Evolutionary conservation across 139 green algal genomes (phyloP), one percentile per base, ranked within the genome.

Genomic region (Axilococcus clingmanii): DNA sequence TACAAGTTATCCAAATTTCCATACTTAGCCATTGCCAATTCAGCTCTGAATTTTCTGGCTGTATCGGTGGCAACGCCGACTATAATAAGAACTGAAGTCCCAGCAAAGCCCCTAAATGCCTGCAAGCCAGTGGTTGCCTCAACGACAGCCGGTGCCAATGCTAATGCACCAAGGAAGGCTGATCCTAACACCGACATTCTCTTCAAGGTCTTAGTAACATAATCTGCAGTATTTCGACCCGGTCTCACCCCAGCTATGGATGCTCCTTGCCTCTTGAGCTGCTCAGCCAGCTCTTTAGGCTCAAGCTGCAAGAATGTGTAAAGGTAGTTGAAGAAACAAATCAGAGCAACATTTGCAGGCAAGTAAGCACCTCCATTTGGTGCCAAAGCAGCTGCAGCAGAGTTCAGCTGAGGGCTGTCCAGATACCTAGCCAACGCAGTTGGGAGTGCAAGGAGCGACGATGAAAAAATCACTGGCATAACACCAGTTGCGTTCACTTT

Each of bases 301-400:
- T 99, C 92, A n/a, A 99, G 66, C 72, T 94, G 85, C 43, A 97
- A 73, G 80, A 97, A 99, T 36, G 92, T 99, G 80, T 99, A 99
- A 71, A 95, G 95, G 76, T 96, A 99, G 74, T 99, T 99, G 84
- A 99, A 97, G 58, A 88, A 86, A 14, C 76, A 82, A 50, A 99
- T 99, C 24, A 99, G 77, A 7, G 68, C 78, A 28, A 97, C 78
- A 53, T 90, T 96, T 55, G 82, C 60, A 16, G 86, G 86, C 38
- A 95, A 62, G 65, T 93, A 95, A 24, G 85, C 47, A 17, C 68
- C 9, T 22, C 83, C 85, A n/a, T 76, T 77, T 4, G 89, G 87
- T 8, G 75, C 82, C 30, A 97, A 40, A 0, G 68, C 66, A 17
- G 29, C 40, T 3, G 83, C 79, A n/a, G 80, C 72, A 9, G 36